Conservation (phyloP, 75 land plant species). For the Pinus albicaulis region DNA sequence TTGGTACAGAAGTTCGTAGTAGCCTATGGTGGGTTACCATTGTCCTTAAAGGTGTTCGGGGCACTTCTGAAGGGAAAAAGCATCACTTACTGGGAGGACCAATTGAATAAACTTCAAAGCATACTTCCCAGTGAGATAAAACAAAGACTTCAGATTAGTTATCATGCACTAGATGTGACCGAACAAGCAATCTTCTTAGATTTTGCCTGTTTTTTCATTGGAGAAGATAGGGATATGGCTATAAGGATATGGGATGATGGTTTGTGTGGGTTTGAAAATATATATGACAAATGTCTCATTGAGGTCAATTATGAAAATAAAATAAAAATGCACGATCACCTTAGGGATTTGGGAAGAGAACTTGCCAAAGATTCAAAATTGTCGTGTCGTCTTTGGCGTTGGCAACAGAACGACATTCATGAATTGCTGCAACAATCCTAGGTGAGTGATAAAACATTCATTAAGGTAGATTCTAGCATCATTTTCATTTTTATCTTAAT, state of each 20-base stretch:
- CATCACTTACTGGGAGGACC: not conserved
- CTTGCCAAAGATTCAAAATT: not conserved
- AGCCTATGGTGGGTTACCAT: not conserved
- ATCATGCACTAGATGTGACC: not conserved
- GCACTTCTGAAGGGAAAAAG: not conserved
- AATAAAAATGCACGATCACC: not conserved
- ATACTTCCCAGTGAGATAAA: not conserved
- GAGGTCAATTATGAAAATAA: not conserved
- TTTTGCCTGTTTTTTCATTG: not conserved
- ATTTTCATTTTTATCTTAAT: too few relatives aligned
- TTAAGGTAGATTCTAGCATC: too few relatives aligned
- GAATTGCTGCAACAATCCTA: too few relatives aligned
- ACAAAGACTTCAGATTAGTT: not conserved
- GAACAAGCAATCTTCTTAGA: not conserved
- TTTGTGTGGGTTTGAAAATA: not conserved
- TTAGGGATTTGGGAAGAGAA: constrained; percentile 1
- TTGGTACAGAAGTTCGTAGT: not conserved
- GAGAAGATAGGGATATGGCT: not conserved
- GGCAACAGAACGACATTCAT: not conserved
- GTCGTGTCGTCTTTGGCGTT: not conserved
- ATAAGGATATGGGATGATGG: not conserved
- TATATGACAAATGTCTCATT: not conserved
- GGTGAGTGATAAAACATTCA: too few relatives aligned
- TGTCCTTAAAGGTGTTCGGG: not conserved
- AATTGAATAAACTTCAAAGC: not conserved